Evolutionary conservation across 1,139 yeast species (phyloP), one percentile per base, ranked within the genome.

Genomic region (Pichia kudriavzevii): DNA sequence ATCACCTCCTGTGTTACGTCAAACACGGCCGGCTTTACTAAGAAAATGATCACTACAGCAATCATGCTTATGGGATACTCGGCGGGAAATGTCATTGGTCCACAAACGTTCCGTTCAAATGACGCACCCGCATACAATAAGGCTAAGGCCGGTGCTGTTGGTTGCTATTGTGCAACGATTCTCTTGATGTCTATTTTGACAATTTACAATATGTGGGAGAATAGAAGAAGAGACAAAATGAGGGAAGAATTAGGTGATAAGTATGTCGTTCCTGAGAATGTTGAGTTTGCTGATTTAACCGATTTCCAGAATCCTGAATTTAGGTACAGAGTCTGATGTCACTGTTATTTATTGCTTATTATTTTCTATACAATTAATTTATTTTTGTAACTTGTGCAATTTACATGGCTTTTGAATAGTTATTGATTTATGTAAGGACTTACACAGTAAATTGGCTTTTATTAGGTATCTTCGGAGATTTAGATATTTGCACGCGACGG

Each of bases 71-170:
- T 79, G 32, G 80, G 76, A 1, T 79, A 75, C 51, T 74, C 80
- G 43, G 69, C 72, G 19, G 85, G 91, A 23, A 79, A 79, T 46
- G 62, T 79, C 34, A 65, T 75, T 32, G 88, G 88, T 0, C 87
- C 91, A 3, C 85, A 78, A 52, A 67, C 79, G 30, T 79, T 79
- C 52, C 52, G 56, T 25, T 32, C 49, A 5, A 28, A 32, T 2
- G 46, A 45, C 25, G 48, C 49, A 3, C 52, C 52, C 14, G 24
- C 40, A 7, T 48, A 48, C 22, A 35, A 34, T 9, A 36, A 38
- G 4, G 39, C 59, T 41, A 27, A 50, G 46, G 53, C 58, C 5
- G 49, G 49, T 17, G 44, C 43, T 23, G 46, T 49, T 22, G 46
- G 46, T 23, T 42, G 50, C 30, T 64, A 47, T 30, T 31, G 38